Percentiles rank a stretch among this genome's conserved stretches.
These are phyloP conservation scores for Euphorbia corollata DNA, from an alignment of 441 rosid species.

Conservation along the genomic window DNA sequence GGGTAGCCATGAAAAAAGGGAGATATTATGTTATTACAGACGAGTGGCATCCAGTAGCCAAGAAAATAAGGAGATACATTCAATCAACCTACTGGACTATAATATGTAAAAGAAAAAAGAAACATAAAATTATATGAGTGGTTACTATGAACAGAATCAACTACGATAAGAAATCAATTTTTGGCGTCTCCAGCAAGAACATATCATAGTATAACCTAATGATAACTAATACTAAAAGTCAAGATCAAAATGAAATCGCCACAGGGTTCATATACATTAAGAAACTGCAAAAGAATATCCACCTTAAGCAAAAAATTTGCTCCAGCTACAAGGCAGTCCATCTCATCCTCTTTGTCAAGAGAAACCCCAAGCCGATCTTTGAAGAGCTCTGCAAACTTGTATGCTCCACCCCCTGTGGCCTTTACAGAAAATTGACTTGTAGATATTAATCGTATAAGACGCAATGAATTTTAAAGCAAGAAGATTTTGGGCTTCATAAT, in stretches of 20 bases:
- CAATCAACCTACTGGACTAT: neutral
- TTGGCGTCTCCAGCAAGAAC: too few species aligned
- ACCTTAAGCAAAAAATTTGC: slow-evolving; percentile 99
- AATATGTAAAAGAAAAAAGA: neutral
- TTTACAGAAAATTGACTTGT: too few species aligned
- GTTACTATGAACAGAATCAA: neutral
- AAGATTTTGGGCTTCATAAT: neutral
- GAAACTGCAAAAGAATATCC: neutral
- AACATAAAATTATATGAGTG: neutral
- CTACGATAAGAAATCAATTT: neutral
- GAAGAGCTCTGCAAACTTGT: slow-evolving; percentile 54
- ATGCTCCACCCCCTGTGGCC: too few species aligned
- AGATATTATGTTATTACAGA: neutral
- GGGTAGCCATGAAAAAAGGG: slow-evolving; percentile 1
- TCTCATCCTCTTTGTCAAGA: slow-evolving; percentile 98
- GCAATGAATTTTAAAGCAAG: neutral
- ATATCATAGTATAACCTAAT: too few species aligned
- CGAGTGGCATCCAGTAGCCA: neutral
- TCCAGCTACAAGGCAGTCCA: slow-evolving; percentile 96
- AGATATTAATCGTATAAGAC: too few species aligned
- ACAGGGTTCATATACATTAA: too few species aligned
- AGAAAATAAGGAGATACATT: too few species aligned
- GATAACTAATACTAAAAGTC: too few species aligned
- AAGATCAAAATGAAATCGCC: too few species aligned
- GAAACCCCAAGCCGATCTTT: slow-evolving; percentile 91